Evolutionary conservation across 768 basidiomycete genomes (phyloP), one percentile per base, ranked within the genome.

Genomic region (Flagelloscypha sp.): DNA sequence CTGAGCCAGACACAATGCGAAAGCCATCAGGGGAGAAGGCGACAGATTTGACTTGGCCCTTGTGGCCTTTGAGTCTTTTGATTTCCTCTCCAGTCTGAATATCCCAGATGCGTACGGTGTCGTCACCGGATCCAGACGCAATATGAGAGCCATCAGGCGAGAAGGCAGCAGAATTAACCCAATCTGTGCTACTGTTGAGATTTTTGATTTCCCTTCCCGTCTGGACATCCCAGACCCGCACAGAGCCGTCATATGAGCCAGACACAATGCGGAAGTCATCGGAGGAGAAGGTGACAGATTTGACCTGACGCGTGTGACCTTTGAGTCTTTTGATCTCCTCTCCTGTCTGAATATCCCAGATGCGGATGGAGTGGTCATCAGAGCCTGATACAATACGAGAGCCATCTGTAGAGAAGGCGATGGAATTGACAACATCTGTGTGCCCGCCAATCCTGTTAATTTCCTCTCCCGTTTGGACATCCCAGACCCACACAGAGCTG

Each of bases 21-120:
- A 33, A 44, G 16, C 48, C 41, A 35, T 50, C 37, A 11, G 47
- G 47, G 3, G 47, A 50, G 21, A 46, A 43, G 5, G 45, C 40
- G 29, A 50, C 40, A 27, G 42, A 41, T 2, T 5, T 30, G 11
- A 45, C 27, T 4, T 4, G 11, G n/a, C 30, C 7, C 8, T 11
- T 16, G 35, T 47, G 45, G 12, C 37, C 48, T 25, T 12, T 28
- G 9, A 43, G 27, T 27, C 13, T 27, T n/a, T 11, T 7, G 24
- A 41, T 27, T 17, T 15, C 35, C 9, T 17, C 7, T 2, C 22
- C 29, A 18, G 42, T 33, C 17, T 12, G 5, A 8, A 27, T 21
- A 37, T 50, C 37, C 48, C 48, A 49, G 9, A 49, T 24, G 1
- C 46, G 37, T 21, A 47, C 29, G 27, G 35, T 47, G n/a, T 17